Conservation (phyloP, 1,284 basidiomycete genomes). For the Xerocomus nothofagi region DNA sequence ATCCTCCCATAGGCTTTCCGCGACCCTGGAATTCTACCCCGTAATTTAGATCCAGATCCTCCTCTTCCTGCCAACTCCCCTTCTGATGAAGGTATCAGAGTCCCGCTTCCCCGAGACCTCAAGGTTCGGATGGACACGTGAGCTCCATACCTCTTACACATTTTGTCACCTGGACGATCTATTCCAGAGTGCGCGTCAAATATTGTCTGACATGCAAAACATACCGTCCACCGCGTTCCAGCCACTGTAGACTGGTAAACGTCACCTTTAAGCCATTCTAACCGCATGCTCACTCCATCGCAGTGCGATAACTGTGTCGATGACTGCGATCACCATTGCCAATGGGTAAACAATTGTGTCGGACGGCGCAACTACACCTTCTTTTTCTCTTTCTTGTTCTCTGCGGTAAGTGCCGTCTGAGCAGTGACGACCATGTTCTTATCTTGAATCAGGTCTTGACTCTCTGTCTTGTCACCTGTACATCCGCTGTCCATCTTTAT, state of each 20-base stretch:
- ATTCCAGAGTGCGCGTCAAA: constrained; percentile 76
- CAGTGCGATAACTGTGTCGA: constrained; percentile 96
- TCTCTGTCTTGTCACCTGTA: constrained; percentile 74
- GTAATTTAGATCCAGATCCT: constrained; percentile 81
- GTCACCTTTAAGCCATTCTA: constrained; percentile 1
- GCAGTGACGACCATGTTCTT: constrained; percentile 3
- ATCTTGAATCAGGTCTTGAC: constrained; percentile 55
- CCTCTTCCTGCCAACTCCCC: constrained; percentile 64
- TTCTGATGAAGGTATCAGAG: constrained; percentile 58
- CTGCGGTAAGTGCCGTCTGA: constrained; percentile 54
- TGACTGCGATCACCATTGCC: constrained; percentile 88
- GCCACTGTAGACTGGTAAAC: constrained; percentile 87
- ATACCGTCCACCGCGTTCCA: constrained; percentile 88
- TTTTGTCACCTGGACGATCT: not conserved
- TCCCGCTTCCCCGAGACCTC: constrained; percentile 79
- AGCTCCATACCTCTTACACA: constrained; percentile 34
- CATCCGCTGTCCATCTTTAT: constrained; percentile 79
- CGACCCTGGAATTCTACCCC: constrained; percentile 89
- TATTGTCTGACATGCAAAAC: constrained; percentile 89
- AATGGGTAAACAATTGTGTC: constrained; percentile 94
- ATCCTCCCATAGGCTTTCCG: constrained; percentile 56
- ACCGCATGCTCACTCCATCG: constrained; percentile 4
- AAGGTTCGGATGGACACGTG: constrained; percentile 77
- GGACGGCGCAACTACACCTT: constrained; percentile 90
- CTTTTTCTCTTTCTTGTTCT: constrained; percentile 79